Conservation (phyloP, 306 rosid genomes). For the Cicer judaicum region DNA sequence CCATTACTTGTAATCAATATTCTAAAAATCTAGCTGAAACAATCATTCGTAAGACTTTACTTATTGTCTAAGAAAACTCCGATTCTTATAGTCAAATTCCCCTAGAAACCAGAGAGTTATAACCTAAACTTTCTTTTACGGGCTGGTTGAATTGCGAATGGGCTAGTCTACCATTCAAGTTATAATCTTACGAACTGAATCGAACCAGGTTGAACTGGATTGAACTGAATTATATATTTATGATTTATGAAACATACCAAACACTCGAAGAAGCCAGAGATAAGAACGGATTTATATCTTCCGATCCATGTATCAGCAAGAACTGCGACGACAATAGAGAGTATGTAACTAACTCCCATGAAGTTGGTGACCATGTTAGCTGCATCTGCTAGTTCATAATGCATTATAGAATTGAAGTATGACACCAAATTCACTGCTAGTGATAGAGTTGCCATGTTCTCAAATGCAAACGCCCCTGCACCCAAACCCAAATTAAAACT, state of each 20-base stretch:
- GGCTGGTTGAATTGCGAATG: too few species aligned
- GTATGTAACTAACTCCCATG: constrained; percentile 68
- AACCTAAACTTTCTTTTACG: too few species aligned
- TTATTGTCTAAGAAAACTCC: too few species aligned
- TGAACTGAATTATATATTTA: too few species aligned
- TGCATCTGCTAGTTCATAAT: constrained; percentile 69
- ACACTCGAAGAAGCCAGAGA: constrained; percentile 65
- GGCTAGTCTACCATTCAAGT: too few species aligned
- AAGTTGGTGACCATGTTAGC: constrained; percentile 77
- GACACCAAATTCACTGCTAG: constrained; percentile 80
- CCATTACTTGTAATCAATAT: background rate
- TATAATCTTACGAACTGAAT: too few species aligned
- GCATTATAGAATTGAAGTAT: constrained; percentile 71
- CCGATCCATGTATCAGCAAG: constrained; percentile 77
- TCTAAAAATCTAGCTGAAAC: too few species aligned
- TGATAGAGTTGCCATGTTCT: constrained; percentile 71
- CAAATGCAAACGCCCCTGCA: constrained; percentile 67
- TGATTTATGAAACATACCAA: constrained; percentile 45
- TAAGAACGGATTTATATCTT: constrained; percentile 64
- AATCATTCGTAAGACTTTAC: too few species aligned
- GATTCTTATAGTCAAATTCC: too few species aligned
- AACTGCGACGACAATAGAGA: constrained; percentile 65
- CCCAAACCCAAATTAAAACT: background rate
- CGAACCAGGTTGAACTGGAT: too few species aligned
- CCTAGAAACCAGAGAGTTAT: too few species aligned